Evolutionary conservation across 2,329 filamentous ascomycete genomes (phyloP), one percentile per base, ranked within the genome.

Genomic region (Aspergillus cejpii): DNA sequence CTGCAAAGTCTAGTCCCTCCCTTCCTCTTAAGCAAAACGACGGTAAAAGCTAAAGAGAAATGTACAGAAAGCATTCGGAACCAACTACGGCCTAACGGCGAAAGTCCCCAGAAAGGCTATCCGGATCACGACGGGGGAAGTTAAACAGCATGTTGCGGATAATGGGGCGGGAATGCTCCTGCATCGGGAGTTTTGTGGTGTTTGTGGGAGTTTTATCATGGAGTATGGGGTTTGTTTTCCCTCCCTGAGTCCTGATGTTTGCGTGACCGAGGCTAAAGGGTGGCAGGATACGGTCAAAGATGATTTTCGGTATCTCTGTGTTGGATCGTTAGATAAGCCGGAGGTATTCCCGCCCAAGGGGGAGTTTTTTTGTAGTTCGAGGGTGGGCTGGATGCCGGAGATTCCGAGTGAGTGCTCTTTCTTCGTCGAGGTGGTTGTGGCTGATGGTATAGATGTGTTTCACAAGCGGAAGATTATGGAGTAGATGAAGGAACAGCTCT

Each of bases 321-420:
- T 74, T 31, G 75, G 76, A 1, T 74, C 74, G 0, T 58, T 79
- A 3, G 74, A 78, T 44, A 65, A 75, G 15, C 71, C 70, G 0
- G 71, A 73, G 11, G 65, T 60, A 40, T 56, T 78, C 7, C 71
- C 73, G 5, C 75, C 75, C 0, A 77, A 76, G 52, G 75, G 74
- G 0, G 75, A 78, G 50, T 78, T 78, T 61, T 79, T 77, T 51
- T 77, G 74, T 56, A 74, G 66, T 41, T 56, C 64, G 29, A 61
- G 73, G 45, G 63, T 68, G 4, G 58, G 52, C 1, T 79, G 76
- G 76, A 76, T 76, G 72, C 73, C 72, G 2, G 68, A 73, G 53
- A 62, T 75, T 39, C 65, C 65, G 29, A 62, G 72, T 73, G 53
- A 51, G 69, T 56, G 31, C n/a, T 6, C n/a, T 3, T n/a, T 27